Base-by-base conservation (phyloP, 441 rosid genomes). In the Manihot esculenta region DNA sequence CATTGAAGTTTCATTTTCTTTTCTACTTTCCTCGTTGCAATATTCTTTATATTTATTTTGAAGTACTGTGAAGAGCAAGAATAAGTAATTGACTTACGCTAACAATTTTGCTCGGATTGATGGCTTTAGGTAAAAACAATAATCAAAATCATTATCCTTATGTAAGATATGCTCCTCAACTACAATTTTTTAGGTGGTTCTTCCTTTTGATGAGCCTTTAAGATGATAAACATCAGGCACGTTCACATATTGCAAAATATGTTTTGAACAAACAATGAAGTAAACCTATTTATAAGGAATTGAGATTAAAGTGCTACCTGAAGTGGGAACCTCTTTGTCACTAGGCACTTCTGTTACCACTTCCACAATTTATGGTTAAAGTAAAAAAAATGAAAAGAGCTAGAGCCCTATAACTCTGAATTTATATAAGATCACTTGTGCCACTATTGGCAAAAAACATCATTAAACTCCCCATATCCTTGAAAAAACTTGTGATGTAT, bases 171-270 rank as follows among this genome's bases (percentile, higher is more conserved):
- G 77, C 60, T 83, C 86, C 45, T 78, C 72, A 33, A 79, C 14
- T 72, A 59, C 77, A 23, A 61, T 33, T 76, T 73, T 84, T 62
- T 75, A 74, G 10, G 41, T 27, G 10, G 64, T 71, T 35, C 89
- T 82, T 20, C 93, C 91, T 77, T 75, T 76, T 3, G 67, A 75
- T 54, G 86, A 87, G 57, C 89, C 91, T 79, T 85, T 87, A n/a
- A 88, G 90, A 72, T 85, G 87, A 79, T 80, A 88, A 38, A 82
- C 56, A 27, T 76, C 79, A 73, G 73, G 79, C 73, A 83, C 66
- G 44, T 63, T 61, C 26, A 70, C 49, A 44, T 80, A 71, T 9
- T 82, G 68, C 42, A 71, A 83, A n/a, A 85, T 61, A 45, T 84
- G 65, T 73, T 84, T 85, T 67, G 79, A 74, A 73, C 74, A 68